phyloP scores from a whole-genome alignment of 352 stramenopile species.

The Pythium graminicola region DNA sequence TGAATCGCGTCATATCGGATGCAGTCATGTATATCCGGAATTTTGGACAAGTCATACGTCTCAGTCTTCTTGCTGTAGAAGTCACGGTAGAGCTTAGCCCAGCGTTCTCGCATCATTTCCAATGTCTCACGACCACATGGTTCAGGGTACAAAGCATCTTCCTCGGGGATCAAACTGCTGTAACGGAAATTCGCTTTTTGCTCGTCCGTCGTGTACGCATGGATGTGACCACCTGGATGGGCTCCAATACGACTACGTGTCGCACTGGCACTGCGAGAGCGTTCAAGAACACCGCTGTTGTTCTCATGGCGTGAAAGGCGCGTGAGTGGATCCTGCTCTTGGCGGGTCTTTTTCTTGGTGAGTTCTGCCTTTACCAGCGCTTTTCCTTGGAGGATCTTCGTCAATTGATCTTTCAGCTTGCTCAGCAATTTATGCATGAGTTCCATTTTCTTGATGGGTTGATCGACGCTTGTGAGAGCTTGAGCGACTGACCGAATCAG shows the following conservation, averaged over 20 bases:
- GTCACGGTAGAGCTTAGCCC: conserved; percentile 92
- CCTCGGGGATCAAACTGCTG: conserved; percentile 31
- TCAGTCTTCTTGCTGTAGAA: conserved; percentile 93
- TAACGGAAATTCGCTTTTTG: conserved; percentile 21
- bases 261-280: conserved; percentile 61
- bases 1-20: conserved; percentile 98
- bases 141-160: conserved; percentile 68
- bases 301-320: conserved; percentile 27
- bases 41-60: conserved; percentile 94
- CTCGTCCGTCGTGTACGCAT: conserved; percentile 44
- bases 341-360: conserved; percentile 23
- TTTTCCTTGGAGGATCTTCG: conserved; percentile 73
- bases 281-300: conserved; percentile 37
- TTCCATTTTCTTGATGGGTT: conserved; percentile 94
- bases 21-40: conserved; percentile 99
- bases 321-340: conserved; percentile 23
- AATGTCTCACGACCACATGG: conserved; percentile 78
- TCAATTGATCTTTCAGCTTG: conserved; percentile 90
- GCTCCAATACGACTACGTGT: conserved; percentile 28
- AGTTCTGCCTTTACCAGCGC: conserved; percentile 45
- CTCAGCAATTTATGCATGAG: conserved; percentile 90
- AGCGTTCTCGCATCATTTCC: conserved; percentile 86
- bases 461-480: conserved; percentile 67
- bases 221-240: conserved; percentile 32
- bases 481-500: conserved; percentile 78